Evolutionary conservation across 2,329 filamentous ascomycete species (phyloP).

Genomic region (Drechslerella stenobrocha): DNA sequence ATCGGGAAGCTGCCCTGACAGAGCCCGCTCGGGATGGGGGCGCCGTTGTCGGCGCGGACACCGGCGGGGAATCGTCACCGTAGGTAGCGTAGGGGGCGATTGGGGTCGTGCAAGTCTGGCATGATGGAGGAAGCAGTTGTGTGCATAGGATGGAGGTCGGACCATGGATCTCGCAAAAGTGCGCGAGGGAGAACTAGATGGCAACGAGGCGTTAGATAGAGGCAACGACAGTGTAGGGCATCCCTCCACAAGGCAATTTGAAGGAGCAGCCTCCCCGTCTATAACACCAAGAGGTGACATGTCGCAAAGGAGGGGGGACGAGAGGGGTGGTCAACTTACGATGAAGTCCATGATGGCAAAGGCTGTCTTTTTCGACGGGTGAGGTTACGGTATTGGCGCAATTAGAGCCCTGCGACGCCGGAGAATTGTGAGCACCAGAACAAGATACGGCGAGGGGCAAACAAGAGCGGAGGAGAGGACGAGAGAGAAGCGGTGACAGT

Average conservation of each 20-base stretch:
- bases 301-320: neutral
- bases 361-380: conserved; percentile 20
- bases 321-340: conserved; percentile 25
- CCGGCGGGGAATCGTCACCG: conserved; percentile 41
- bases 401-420: conserved; percentile 9
- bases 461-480: conserved; percentile 29
- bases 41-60: conserved; percentile 37
- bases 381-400: conserved; percentile 4
- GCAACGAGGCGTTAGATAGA: conserved; percentile 32
- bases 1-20: conserved; percentile 35
- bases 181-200: conserved; percentile 67
- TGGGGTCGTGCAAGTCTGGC: conserved; percentile 60
- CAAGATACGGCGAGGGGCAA: conserved; percentile 5
- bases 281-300: neutral
- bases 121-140: conserved; percentile 66
- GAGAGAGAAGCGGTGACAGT: conserved; percentile 12
- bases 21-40: conserved; percentile 34
- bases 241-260: neutral
- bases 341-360: conserved; percentile 50
- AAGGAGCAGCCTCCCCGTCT: too few relatives aligned
- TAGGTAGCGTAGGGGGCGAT: conserved; percentile 33
- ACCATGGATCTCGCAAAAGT: conserved; percentile 72
- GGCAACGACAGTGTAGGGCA: conserved; percentile 11
- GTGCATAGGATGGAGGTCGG: conserved; percentile 72
- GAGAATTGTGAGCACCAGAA: neutral